phyloP scores from a whole-genome alignment of 352 stramenopile genomes.

The Albugo laibachii region DNA sequence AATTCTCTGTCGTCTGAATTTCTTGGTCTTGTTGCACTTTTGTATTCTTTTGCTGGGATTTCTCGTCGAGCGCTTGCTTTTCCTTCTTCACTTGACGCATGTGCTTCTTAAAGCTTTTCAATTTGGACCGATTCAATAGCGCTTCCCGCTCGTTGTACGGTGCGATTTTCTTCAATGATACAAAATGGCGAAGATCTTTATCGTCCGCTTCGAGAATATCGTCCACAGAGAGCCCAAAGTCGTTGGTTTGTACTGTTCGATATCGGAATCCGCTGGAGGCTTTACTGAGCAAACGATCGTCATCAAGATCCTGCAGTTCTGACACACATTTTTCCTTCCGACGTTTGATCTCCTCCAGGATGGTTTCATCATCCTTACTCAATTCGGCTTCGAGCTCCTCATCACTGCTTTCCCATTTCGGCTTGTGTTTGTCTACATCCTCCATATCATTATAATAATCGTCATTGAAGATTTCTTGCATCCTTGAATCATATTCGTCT shows the following conservation, averaged over 20 bases:
- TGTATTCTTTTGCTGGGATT: constrained; percentile 2
- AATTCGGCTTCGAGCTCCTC: constrained; percentile 21
- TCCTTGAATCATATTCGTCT: constrained; percentile 91
- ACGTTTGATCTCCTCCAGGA: constrained; percentile 27
- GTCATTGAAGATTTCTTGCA: constrained; percentile 94
- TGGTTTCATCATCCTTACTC: constrained; percentile 11
- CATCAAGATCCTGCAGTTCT: constrained; percentile 96
- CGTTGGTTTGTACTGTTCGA: constrained; percentile 84
- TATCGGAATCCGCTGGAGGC: constrained; percentile 98
- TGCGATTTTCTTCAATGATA: constrained; percentile 94
- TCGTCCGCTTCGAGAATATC: constrained; percentile 96
- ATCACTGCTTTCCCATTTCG: constrained; percentile 60
- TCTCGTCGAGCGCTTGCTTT: constrained; percentile 6
- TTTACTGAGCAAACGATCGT: constrained; percentile 97
- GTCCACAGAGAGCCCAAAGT: constrained; percentile 92
- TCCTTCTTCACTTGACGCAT: constrained; percentile 23
- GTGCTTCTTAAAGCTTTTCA: constrained; percentile 48
- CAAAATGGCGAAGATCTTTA: constrained; percentile 89
- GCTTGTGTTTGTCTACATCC: constrained; percentile 38
- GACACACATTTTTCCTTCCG: constrained; percentile 89
- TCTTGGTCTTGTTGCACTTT: neutral
- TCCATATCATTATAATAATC: constrained; percentile 91
- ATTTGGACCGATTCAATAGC: constrained; percentile 23
- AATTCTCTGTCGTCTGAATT: neutral
- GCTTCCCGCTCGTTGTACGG: constrained; percentile 85